A percentile compares a stretch with the other conserved stretches of the same genome.
Conservation (phyloP, 2,329 filamentous ascomycete species). For the Calonectria naviculata region DNA sequence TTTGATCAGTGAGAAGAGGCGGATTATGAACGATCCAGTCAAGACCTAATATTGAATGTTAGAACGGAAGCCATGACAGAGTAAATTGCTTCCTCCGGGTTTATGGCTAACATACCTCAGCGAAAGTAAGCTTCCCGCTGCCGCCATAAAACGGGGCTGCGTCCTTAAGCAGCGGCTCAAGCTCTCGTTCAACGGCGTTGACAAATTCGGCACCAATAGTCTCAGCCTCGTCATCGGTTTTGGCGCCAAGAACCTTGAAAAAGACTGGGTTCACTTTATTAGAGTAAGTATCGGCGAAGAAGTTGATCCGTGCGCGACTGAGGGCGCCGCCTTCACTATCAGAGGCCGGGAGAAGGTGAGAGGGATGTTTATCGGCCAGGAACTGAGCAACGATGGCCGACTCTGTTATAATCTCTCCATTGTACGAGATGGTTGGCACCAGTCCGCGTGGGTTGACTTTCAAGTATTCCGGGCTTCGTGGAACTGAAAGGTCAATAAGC, state of each 20-base stretch:
- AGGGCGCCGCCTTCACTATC: background rate
- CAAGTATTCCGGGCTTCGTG: background rate
- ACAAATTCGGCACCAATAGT: background rate
- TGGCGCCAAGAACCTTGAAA: background rate
- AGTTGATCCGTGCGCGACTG: background rate
- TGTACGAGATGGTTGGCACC: background rate
- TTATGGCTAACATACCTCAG: background rate
- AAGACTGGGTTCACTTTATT: background rate
- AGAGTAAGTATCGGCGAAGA: background rate
- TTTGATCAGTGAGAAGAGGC: background rate
- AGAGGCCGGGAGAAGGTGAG: background rate
- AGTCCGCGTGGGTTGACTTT: background rate
- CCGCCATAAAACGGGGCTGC: background rate
- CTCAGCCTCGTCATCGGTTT: background rate
- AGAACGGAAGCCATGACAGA: background rate
- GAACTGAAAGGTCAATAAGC: background rate
- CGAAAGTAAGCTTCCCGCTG: background rate
- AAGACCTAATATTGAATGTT: background rate
- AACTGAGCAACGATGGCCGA: background rate
- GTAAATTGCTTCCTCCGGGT: background rate
- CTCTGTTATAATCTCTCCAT: background rate
- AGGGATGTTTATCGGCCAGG: background rate
- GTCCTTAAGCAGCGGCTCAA: background rate
- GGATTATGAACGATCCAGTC: background rate
- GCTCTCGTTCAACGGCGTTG: background rate